phyloP scores from a whole-genome alignment of 164 flowering plant species.

The grape (Vitis vinifera) region DNA sequence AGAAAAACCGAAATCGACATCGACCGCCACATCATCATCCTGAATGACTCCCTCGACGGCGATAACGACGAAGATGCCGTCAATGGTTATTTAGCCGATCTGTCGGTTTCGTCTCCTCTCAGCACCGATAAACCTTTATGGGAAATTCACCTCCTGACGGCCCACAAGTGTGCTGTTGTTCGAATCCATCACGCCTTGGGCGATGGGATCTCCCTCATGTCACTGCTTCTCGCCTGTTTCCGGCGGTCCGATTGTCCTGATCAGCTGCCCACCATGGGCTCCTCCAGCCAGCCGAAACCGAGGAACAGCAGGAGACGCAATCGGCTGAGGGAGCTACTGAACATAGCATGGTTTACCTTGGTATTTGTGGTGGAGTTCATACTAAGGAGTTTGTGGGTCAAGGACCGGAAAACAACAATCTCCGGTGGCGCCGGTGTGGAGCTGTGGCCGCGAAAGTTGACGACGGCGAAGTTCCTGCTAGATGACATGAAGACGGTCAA shows the following conservation, averaged over 20 bases:
- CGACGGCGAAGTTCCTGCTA: conserved; percentile 50
- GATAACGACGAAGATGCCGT: conserved; percentile 26
- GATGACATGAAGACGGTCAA: conserved; percentile 70
- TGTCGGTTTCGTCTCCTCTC: conserved; percentile 48
- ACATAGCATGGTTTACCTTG: conserved; percentile 30
- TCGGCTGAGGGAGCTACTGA: conserved; percentile 22
- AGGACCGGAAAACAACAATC: conserved; percentile 41
- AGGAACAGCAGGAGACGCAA: no score
- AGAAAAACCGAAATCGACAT: conserved; percentile 38
- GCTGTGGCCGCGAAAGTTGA: conserved; percentile 75
- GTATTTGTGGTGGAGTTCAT: conserved; percentile 35
- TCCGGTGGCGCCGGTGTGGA: conserved; percentile 73
- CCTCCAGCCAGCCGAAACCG: not conserved
- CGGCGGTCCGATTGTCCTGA: conserved; percentile 27
- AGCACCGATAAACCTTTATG: conserved; percentile 56
- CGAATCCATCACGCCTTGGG: conserved; percentile 74
- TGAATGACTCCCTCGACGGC: not conserved
- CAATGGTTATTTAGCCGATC: conserved; percentile 54
- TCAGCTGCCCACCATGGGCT: conserved; percentile 23
- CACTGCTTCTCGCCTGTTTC: conserved; percentile 49
- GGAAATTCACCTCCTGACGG: conserved; percentile 58
- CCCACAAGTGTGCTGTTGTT: conserved; percentile 37
- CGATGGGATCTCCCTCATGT: conserved; percentile 71
- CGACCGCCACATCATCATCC: conserved; percentile 46
- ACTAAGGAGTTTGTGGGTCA: conserved; percentile 35